Evolutionary conservation across 192 early-diverging fungal species (phyloP).

Genomic region (Chytriomyces sp.): DNA sequence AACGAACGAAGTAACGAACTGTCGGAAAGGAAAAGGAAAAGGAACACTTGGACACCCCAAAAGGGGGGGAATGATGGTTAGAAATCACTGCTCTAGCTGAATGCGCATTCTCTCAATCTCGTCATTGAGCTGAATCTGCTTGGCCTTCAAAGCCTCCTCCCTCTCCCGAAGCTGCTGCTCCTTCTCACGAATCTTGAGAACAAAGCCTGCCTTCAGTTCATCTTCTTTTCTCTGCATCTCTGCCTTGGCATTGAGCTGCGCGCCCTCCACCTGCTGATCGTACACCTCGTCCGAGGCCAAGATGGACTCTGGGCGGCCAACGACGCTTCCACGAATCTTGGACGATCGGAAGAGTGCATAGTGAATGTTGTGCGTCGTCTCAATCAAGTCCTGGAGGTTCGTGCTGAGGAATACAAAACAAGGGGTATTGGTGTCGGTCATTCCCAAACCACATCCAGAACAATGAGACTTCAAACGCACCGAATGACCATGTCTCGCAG

Average conservation of each 20-base stretch:
- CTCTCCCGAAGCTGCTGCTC: constrained; percentile 60
- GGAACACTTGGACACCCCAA: not conserved
- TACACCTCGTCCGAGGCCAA: constrained; percentile 80
- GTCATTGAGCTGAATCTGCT: constrained; percentile 52
- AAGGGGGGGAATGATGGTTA: not conserved
- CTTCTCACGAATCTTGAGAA: constrained; percentile 63
- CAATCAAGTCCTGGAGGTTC: constrained; percentile 96
- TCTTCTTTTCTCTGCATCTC: constrained; percentile 78
- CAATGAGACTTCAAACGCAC: not conserved
- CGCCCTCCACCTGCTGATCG: constrained; percentile 69
- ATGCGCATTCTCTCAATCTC: constrained; percentile 52
- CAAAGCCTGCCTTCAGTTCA: constrained; percentile 65
- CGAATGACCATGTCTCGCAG: constrained; percentile 59
- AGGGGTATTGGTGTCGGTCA: too few relatives aligned
- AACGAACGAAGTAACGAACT: not conserved
- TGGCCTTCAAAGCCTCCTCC: constrained; percentile 52
- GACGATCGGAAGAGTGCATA: constrained; percentile 96
- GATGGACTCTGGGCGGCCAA: constrained; percentile 77
- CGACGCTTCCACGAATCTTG: constrained; percentile 68
- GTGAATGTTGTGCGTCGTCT: constrained; percentile 92
- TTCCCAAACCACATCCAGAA: too few relatives aligned
- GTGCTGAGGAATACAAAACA: constrained; percentile 57
- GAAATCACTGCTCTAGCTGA: constrained; percentile 31
- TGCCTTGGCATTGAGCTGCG: constrained; percentile 59
- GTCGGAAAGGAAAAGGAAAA: not conserved